Evolutionary conservation across 1,284 basidiomycete species (phyloP), one percentile per base, ranked within the genome.

Genomic region (Termitomyces sp.): DNA sequence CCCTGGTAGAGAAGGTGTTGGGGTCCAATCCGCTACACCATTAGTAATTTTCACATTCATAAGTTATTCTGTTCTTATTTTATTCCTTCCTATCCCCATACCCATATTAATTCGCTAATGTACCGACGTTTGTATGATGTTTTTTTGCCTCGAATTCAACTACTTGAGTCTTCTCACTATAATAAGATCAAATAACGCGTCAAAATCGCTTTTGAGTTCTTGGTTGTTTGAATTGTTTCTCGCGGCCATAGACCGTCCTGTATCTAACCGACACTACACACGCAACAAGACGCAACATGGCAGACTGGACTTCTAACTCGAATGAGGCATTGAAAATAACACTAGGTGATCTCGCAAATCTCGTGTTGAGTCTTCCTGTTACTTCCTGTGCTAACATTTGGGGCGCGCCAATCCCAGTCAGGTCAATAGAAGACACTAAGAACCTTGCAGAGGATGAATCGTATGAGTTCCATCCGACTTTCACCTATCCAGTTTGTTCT

Each of bases 401-500:
- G 39, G 46, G 35, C 52, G 40, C 33, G 46, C 47, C 46, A 38
- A 28, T 37, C 50, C 16, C 61, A 86, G 86, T 87, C 19, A 83
- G 86, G 55, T 76, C 84, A 18, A 61, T 68, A 50, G 76, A 81
- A 56, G 89, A 91, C 70, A 78, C 79, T 58, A 76, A 81, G 48
- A 68, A 66, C 3, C 75, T 90, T n/a, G 72, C 68, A 57, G 74
- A 82, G n/a, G 76, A 80, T 34, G 80, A 84, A 63, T 69, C 72
- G 4, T 83, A 79, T 54, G 76, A 83, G 59, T 95, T 94, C 67
- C 80, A 88, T 60, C 93, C 92, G 1, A 74, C 76, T 5, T 95
- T 95, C 70, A 95, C 92, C 0, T 95, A 95, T 70, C 91, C 93
- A 24, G 88, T 91, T 62, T 54, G 83, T 69, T 9, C 14, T 33